Base-by-base conservation (phyloP, 2,329 filamentous ascomycete species). In the Didymella arachidicola region DNA sequence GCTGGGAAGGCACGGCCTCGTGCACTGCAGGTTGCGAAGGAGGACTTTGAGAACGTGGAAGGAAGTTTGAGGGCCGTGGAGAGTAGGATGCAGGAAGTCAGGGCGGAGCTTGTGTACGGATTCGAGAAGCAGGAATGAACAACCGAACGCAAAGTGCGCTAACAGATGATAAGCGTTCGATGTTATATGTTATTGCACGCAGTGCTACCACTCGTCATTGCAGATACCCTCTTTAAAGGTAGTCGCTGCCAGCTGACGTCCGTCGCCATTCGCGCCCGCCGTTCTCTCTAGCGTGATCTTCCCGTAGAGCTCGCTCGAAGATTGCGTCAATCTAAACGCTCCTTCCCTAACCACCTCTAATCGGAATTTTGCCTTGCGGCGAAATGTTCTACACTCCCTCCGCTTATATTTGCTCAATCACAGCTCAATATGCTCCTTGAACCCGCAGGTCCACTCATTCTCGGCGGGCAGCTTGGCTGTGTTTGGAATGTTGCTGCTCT, bases 401-500 rank as follows among this genome's bases (percentile, higher is more conserved):
- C 16, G 16, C 32, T 7, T 36, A 7, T 7, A 8, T 36, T 36
- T 6, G 3, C 16, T 36, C 11, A 4, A 36, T 36, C 46, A 57
- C 18, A 57, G 22, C 8, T 55, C 51, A 18, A 29, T 10, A 16
- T 27, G 32, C 16, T 52, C 47, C 6, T 26, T 41, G 18, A 73
- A 73, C 1, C 48, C 58, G 47, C 71, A 72, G 1, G 41, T 60
- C 70, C 71, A 72, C 27, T 65, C 57, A 2, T 66, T 66, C 26
- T 65, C 60, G 30, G 60, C 49, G 7, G 71, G 71, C 34, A 72
- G 42, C 14, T 54, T 60, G 29, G 70, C 66, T 3, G 62, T 64
- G 46, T 73, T 73, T 2, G 70, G 70, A 38, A 75, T 73, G 48
- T 75, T 75, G 38, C 64, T 65, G 45, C 67, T 71, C 46, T 75